A percentile compares a stretch with the other conserved stretches of the same genome.
phyloP scores from a whole-genome alignment of 495 filamentous ascomycete genomes.

The Podospora pseudoanserina region DNA sequence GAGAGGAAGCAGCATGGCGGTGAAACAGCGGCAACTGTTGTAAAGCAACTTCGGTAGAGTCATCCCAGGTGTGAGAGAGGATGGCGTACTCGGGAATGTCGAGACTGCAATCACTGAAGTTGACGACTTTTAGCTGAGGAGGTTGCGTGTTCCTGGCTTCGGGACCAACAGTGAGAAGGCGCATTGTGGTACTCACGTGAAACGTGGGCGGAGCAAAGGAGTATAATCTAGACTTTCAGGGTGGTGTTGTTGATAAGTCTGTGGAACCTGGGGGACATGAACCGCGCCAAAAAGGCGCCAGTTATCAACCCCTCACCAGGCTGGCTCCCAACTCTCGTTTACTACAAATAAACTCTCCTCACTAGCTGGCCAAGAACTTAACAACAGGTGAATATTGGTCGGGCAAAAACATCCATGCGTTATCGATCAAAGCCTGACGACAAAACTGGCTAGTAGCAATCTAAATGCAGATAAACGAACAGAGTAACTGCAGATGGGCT shows the following conservation, averaged over 20 bases:
- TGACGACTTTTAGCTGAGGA: no score
- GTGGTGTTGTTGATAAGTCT: not conserved
- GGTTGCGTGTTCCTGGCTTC: no score
- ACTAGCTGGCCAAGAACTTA: not conserved
- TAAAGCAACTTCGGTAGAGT: slow-evolving; percentile 15
- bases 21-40: not conserved
- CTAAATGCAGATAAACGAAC: not conserved
- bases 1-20: not conserved
- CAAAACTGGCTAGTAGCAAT: not conserved
- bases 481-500: not conserved
- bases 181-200: no score
- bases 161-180: no score
- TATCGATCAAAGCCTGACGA: not conserved
- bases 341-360: not conserved
- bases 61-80: slow-evolving; percentile 23
- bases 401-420: not conserved
- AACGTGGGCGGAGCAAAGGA: no score
- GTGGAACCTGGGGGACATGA: not conserved
- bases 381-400: not conserved
- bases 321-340: not conserved
- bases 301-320: not conserved
- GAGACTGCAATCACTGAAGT: no score
- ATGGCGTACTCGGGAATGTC: slow-evolving; percentile 15
- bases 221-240: no score
- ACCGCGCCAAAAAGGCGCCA: not conserved